Evolutionary conservation across 176 grass and related monocot species (phyloP).

Genomic region (Puya raimondii): DNA sequence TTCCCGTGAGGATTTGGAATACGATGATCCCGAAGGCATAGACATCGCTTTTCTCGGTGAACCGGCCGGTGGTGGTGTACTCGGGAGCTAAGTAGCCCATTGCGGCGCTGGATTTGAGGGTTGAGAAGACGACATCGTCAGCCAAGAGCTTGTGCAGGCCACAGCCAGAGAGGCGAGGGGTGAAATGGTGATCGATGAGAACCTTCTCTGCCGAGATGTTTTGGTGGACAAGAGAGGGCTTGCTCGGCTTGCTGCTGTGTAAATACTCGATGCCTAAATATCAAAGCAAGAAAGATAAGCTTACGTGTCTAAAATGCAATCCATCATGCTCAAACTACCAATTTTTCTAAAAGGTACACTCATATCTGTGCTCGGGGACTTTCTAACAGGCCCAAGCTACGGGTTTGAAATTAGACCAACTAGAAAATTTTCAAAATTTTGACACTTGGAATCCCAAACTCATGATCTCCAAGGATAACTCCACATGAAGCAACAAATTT

Average conservation of each 20-base stretch:
- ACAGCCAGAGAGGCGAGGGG: slow-evolving; percentile 36
- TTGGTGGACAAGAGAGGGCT: slow-evolving; percentile 73
- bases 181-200: slow-evolving; percentile 64
- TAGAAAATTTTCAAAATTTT: too few relatives aligned
- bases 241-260: slow-evolving; percentile 55
- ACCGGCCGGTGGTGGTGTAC: slow-evolving; percentile 56
- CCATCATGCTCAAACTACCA: not conserved
- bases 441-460: too few relatives aligned
- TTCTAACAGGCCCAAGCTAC: too few relatives aligned
- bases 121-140: slow-evolving; percentile 78
- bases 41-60: slow-evolving; percentile 94
- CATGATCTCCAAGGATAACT: too few relatives aligned
- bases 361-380: too few relatives aligned
- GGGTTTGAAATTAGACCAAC: too few relatives aligned
- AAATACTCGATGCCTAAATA: slow-evolving; percentile 73
- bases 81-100: slow-evolving; percentile 87
- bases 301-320: not conserved
- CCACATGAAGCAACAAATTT: too few relatives aligned
- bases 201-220: slow-evolving; percentile 87
- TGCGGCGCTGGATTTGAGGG: slow-evolving; percentile 76
- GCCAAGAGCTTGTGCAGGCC: slow-evolving; percentile 88
- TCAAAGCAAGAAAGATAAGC: not conserved
- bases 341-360: too few relatives aligned
- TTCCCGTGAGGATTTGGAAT: slow-evolving; percentile 72
- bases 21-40: slow-evolving; percentile 69